Conservation (phyloP, 169 alveolate species). For the Besnoitia besnoiti region DNA sequence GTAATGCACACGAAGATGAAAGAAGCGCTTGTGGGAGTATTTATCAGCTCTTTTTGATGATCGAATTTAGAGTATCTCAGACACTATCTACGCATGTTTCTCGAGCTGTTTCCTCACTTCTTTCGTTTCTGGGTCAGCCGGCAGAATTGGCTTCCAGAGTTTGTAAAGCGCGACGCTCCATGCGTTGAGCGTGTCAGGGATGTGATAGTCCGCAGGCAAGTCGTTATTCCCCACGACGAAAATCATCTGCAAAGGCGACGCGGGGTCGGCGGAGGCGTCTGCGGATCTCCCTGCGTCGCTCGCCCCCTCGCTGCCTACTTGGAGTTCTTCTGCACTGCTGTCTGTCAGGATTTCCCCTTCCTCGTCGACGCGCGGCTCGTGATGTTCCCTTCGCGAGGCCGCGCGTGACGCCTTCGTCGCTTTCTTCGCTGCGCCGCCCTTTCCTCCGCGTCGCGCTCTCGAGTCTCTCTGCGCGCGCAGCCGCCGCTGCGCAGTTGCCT, state of each 20-base stretch:
- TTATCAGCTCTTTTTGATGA: no score
- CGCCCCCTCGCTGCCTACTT: background rate
- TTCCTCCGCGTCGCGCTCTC: background rate
- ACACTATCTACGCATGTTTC: background rate
- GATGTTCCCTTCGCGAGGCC: background rate
- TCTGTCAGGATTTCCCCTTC: background rate
- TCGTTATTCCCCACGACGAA: slow-evolving; percentile 24
- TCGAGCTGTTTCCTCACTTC: background rate
- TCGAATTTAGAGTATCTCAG: no score
- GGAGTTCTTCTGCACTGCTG: background rate
- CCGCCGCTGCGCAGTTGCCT: background rate
- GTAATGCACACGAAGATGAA: no score
- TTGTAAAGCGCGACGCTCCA: background rate
- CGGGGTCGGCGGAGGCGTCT: background rate
- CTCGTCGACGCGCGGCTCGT: background rate
- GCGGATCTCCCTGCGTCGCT: background rate
- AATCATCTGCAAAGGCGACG: background rate
- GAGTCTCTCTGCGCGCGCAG: background rate
- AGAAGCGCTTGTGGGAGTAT: no score
- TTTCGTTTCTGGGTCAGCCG: background rate
- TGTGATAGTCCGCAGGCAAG: background rate
- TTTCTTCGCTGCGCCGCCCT: background rate
- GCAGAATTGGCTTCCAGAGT: background rate
- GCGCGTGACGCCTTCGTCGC: background rate
- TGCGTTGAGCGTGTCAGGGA: background rate